These are phyloP conservation scores for Kuraishia floccosa DNA, from an alignment of 805 yeast genomes.

Conservation along the genomic window DNA sequence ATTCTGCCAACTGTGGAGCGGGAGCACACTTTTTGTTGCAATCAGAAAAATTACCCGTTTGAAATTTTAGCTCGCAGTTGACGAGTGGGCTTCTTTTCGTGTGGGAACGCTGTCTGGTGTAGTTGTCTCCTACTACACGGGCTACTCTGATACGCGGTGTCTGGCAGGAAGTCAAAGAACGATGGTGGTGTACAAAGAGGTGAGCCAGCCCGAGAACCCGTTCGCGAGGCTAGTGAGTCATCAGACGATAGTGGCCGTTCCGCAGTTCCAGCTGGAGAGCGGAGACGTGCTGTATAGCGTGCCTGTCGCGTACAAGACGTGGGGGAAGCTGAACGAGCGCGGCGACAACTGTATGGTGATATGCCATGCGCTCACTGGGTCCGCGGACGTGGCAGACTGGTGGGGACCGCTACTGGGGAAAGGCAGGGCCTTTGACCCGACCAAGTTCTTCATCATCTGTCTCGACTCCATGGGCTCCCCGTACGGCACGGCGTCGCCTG, in stretches of 20 bases:
- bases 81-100: too few species aligned
- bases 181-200: background rate
- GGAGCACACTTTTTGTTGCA: too few species aligned
- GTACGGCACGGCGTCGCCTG: slow-evolving; percentile 90
- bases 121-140: too few species aligned
- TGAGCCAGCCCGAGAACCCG: slow-evolving; percentile 46
- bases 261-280: slow-evolving; percentile 66
- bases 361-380: slow-evolving; percentile 93
- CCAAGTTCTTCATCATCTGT: slow-evolving; percentile 77
- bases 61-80: too few species aligned
- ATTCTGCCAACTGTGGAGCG: too few species aligned
- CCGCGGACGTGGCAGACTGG: slow-evolving; percentile 94
- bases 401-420: slow-evolving; percentile 95
- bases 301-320: slow-evolving; percentile 91
- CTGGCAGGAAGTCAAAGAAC: too few species aligned
- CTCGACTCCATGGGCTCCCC: slow-evolving; percentile 94
- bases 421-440: slow-evolving; percentile 82
- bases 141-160: too few species aligned
- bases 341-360: slow-evolving; percentile 78
- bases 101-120: too few species aligned
- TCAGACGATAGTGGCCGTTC: slow-evolving; percentile 72
- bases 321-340: slow-evolving; percentile 73
- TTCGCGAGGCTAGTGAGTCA: slow-evolving; percentile 59
- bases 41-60: too few species aligned
- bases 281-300: slow-evolving; percentile 64